Evolutionary conservation across 2,329 filamentous ascomycete species (phyloP), one percentile per base, ranked within the genome.

Genomic region (Mycocentrospora acerina): DNA sequence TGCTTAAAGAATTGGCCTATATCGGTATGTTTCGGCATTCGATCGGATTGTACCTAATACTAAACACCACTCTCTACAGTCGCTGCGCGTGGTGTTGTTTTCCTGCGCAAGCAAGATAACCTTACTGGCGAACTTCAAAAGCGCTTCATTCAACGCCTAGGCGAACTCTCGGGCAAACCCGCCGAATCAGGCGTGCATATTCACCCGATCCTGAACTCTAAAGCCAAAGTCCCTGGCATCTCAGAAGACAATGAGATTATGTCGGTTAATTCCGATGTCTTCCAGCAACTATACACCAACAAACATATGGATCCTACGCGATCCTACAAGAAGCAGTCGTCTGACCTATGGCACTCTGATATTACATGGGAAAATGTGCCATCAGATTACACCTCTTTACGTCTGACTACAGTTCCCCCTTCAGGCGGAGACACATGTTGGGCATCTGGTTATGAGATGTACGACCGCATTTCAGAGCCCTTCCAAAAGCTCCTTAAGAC

Each of bases 1-100:
- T 85, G 15, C 56, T 87, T 13, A 73, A 80, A 0, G 85, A 88
- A 48, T 70, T 88, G 0, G 84, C 82, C 7, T 64, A 67, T 34
- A 66, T 59, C 3, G 61, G 64, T 62, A 50, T 29, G 49, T 40
- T 6, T n/a, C n/a, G n/a, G n/a, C n/a, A n/a, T n/a, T n/a, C n/a
- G n/a, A n/a, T n/a, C n/a, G n/a, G n/a, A n/a, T n/a, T 24, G 14
- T 36, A 26, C 26, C 19, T 44, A 24, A 42, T 13, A 22, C n/a
- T n/a, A n/a, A n/a, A n/a, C n/a, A n/a, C n/a, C n/a, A n/a, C 8
- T 4, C 3, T 4, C 2, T 24, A 8, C 7, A 62, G 75, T 78
- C 32, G 78, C 75, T 1, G 70, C 76, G 38, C 70, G 76, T 3
- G 75, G 76, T 1, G 76, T 80, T 0, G 72, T 78, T 18, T 78